Base-by-base conservation (phyloP, 2,329 filamentous ascomycete species). In the Talaromyces sp. region DNA sequence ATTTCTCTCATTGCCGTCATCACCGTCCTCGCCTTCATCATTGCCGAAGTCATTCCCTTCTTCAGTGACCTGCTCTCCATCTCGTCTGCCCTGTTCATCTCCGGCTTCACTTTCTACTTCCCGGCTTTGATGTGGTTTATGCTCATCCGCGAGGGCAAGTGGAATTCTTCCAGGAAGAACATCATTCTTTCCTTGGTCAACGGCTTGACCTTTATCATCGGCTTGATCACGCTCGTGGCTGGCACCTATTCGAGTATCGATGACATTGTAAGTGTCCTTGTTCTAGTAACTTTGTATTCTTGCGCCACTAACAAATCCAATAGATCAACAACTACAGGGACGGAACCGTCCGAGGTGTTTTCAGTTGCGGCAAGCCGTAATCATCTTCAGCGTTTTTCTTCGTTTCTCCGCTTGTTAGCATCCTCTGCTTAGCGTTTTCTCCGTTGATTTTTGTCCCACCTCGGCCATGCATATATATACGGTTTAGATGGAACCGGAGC, bases 41-140 rank as follows among this genome's bases (percentile, higher is more conserved):
- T 93, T 66, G 89, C 90, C 4, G 88, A 93, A 72, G 87, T 92
- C 52, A 93, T 93, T 68, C 91, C 91, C 0, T 93, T 95, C 81
- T 96, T 96, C 78, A 87, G 84, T 10, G 91, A 90, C 61, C 78
- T 81, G 65, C 72, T 82, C 6, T 73, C 71, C 9, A 70, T 78
- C 62, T 74, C 73, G 57, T 76, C 74, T 8, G 91, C 90, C 3
- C 83, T 95, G 1, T 93, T 95, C 70, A 89, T 95, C 75, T 91
- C 88, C 68, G 92, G 92, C 57, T 96, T 96, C 80, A 93, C 93
- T 71, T 96, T 95, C 80, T 96, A 83, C 55, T 69, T 87, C 36
- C 76, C 81, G 1, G 83, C 84, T 39, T 76, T 77, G 63, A 69
- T 72, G 70, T 72, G 70, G 70, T 72, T 72, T 60, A 66, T 69